Percentiles rank a stretch among this genome's conserved stretches.
phyloP scores from a whole-genome alignment of 495 filamentous ascomycete species.

The Aspergillus kassunensis region DNA sequence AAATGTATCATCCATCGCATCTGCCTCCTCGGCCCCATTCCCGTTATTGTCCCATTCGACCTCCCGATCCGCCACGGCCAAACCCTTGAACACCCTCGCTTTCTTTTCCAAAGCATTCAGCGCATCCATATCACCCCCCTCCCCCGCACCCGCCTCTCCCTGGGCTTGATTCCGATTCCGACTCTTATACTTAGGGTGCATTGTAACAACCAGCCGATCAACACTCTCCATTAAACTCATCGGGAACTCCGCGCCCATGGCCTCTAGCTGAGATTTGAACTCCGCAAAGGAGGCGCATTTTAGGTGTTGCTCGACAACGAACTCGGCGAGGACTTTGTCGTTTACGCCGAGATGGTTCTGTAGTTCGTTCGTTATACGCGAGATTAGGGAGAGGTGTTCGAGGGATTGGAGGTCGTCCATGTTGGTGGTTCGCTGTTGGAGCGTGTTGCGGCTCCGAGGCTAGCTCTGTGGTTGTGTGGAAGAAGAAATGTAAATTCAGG shows the following conservation, averaged over 20 bases:
- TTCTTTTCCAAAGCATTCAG: slow-evolving; percentile 56
- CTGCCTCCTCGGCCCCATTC: slow-evolving; percentile 35
- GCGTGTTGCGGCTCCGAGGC: not conserved
- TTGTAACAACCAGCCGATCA: slow-evolving; percentile 78
- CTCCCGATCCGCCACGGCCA: slow-evolving; percentile 82
- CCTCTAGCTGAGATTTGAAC: slow-evolving; percentile 67
- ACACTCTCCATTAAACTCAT: slow-evolving; percentile 86
- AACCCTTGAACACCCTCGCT: slow-evolving; percentile 78
- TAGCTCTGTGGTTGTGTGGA: not conserved
- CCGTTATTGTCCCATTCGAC: slow-evolving; percentile 46
- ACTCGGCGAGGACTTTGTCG: slow-evolving; percentile 94
- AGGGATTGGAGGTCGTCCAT: slow-evolving; percentile 88
- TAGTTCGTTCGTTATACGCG: slow-evolving; percentile 89
- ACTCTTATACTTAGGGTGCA: slow-evolving; percentile 83
- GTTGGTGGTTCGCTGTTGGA: slow-evolving; percentile 26
- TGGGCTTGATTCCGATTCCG: slow-evolving; percentile 32
- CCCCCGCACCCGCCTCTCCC: slow-evolving; percentile 12
- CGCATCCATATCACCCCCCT: slow-evolving; percentile 33
- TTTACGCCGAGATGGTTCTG: slow-evolving; percentile 89
- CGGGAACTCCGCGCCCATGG: slow-evolving; percentile 83
- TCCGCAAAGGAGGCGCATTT: slow-evolving; percentile 64
- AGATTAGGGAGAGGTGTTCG: slow-evolving; percentile 89
- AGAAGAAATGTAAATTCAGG: not conserved
- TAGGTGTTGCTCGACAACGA: slow-evolving; percentile 83
- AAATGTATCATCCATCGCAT: slow-evolving; percentile 90